These are phyloP conservation scores for Diplosphaera chodatii DNA, from an alignment of 139 green algal genomes.

Conservation along the genomic window DNA sequence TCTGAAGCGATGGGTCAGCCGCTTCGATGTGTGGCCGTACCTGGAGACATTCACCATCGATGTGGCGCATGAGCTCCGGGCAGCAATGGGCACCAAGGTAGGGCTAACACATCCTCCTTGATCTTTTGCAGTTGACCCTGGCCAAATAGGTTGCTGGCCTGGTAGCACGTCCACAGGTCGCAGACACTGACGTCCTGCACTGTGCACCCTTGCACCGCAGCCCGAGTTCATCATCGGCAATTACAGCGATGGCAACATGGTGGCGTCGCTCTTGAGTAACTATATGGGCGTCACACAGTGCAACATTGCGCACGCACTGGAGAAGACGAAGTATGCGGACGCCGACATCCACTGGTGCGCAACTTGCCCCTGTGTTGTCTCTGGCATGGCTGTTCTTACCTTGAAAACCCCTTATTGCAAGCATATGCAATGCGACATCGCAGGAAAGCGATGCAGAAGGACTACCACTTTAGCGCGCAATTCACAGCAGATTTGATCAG, in stretches of 20 bases:
- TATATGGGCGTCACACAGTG: slow-evolving; percentile 59
- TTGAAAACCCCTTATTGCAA: no score
- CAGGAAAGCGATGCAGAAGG: slow-evolving; percentile 34
- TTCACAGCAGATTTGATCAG: slow-evolving; percentile 78
- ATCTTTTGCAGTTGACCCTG: no score
- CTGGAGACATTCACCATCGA: slow-evolving; percentile 77
- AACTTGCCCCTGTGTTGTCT: no score
- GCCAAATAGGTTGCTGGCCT: no score
- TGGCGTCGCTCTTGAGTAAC: slow-evolving; percentile 62
- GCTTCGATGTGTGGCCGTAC: slow-evolving; percentile 76
- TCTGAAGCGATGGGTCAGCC: neutral
- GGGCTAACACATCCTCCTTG: no score
- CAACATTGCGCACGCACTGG: slow-evolving; percentile 80
- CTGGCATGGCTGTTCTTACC: no score
- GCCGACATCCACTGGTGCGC: slow-evolving; percentile 70
- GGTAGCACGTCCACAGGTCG: no score
- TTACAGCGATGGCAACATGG: slow-evolving; percentile 81
- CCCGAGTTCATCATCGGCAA: slow-evolving; percentile 81
- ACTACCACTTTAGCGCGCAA: slow-evolving; percentile 80
- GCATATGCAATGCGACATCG: no score
- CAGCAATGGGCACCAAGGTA: slow-evolving; percentile 38
- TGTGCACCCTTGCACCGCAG: slow-evolving; percentile 14
- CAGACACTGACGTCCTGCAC: no score
- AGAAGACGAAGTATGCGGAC: slow-evolving; percentile 80
- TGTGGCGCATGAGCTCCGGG: slow-evolving; percentile 44